Evolutionary conservation across 331 rosid genomes (phyloP), one percentile per base, ranked within the genome.

Genomic region (Rosa hybrid): DNA sequence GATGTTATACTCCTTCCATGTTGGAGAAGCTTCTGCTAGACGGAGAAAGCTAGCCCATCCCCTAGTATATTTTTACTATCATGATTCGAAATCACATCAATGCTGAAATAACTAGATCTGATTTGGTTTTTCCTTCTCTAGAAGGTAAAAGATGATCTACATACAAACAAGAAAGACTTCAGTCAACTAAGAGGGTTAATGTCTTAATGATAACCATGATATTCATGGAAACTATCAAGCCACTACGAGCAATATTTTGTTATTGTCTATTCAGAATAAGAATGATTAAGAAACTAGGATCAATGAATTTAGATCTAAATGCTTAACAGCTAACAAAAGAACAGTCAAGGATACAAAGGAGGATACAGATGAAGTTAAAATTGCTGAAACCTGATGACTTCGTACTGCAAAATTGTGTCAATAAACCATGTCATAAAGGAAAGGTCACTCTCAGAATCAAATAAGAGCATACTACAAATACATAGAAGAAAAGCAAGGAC

Each of bases 321-420:
- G 38, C 76, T 45, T 16, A 62, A 30, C 38, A 49, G 3, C 12
- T 34, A 21, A 60, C 44, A 57, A 56, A 78, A 77, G 78, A 84
- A 83, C 59, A 76, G 64, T 85, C 73, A 88, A 91, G 94, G 99
- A 96, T 93, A 96, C 97, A 91, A 86, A 83, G 90, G 86, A 90
- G 99, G 98, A 96, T 96, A 96, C 96, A 84, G 81, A 76, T 76
- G 83, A 76, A 78, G 87, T 83, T 78, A 86, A 83, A 84, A 88
- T 78, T 84, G 87, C 88, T 72, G 94, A 87, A 85, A 86, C 90
- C 88, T 85, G 90, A 75, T 78, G 84, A 81, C 89, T 78, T 86
- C 73, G 72, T 82, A 87, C 99, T 93, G 98, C 98, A 93, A 87
- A 83, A 74, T 85, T 75, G 71, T 79, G 86, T 75, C 87, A 83